Conservation (phyloP, 2,329 filamentous ascomycete species). For the Fusarium irregulare region DNA sequence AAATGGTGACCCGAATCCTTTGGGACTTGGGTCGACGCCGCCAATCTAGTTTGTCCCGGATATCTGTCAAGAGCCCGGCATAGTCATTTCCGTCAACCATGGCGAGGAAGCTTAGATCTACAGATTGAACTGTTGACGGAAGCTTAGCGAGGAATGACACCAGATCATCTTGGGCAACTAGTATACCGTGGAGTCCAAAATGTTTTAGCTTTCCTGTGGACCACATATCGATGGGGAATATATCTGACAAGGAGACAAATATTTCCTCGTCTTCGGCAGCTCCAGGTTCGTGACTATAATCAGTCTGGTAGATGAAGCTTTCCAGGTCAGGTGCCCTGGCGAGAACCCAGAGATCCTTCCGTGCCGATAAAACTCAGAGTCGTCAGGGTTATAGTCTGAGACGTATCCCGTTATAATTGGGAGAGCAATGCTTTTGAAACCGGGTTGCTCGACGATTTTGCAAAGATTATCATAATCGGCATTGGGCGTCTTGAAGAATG, state of each 20-base stretch:
- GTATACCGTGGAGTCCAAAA: not conserved
- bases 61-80: not conserved
- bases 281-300: accelerated
- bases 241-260: not conserved
- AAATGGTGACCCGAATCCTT: no score
- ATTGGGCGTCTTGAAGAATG: conserved; percentile 3
- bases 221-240: not conserved
- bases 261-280: not conserved
- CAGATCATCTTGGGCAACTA: not conserved
- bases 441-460: not conserved
- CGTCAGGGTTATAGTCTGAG: not conserved
- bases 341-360: not conserved
- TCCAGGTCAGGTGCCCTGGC: not conserved
- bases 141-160: not conserved
- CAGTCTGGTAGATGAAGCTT: not conserved
- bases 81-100: accelerated
- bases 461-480: not conserved
- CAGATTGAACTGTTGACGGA: not conserved
- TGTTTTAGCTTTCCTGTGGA: not conserved
- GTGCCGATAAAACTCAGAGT: not conserved
- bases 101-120: accelerated
- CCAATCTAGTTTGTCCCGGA: not conserved
- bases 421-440: not conserved
- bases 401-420: not conserved
- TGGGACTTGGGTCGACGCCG: not conserved